Evolutionary conservation across 2,329 filamentous ascomycete species (phyloP), one percentile per base, ranked within the genome.

Genomic region (Geosmithia putterillii): DNA sequence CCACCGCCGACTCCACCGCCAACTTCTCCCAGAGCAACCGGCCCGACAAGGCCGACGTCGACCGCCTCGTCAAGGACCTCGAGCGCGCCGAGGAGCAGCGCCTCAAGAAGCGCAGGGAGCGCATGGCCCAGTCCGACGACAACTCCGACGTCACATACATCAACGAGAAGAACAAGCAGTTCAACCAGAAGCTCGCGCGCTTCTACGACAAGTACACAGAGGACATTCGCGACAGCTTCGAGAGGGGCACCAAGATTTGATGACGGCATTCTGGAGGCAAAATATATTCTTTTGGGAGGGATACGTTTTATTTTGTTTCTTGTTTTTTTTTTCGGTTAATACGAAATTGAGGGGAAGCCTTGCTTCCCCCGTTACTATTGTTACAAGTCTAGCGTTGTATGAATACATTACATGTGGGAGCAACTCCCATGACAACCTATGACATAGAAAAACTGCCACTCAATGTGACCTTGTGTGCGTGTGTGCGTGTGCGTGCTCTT

Each of bases 91-190:
- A 98, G 64, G 88, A 94, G 54, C 74, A 80, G 42, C 73, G 88
- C 42, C 58, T 94, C 56, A 94, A 89, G 74, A 94, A 94, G 70
- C 74, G 88, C 54, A 81, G 77, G 59, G 86, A 94, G 51, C 74
- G 88, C 43, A 79, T 84, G 59, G 76, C 78, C 12, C 76, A 81
- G 59, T 83, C 81, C 48, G 87, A 89, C 46, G 88, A 94, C 49
- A 85, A 89, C 40, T 83, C 79, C 22, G 92, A 98, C 63, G 85
- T 96, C 54, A 96, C 90, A 7, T 96, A 95, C 65, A 98, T 98
- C 76, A 98, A 98, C 67, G 88, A 95, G 67, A 95, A 98, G 82
- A 98, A 98, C 73, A 96, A 96, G 73, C 88, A 95, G 73, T 98
- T 98, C 71, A 98, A 98, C 78, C 81, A 94, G 69, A 96, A 98